These are phyloP conservation scores for Alternaria atra DNA, from an alignment of 2,329 filamentous ascomycete species.

Conservation along the genomic window DNA sequence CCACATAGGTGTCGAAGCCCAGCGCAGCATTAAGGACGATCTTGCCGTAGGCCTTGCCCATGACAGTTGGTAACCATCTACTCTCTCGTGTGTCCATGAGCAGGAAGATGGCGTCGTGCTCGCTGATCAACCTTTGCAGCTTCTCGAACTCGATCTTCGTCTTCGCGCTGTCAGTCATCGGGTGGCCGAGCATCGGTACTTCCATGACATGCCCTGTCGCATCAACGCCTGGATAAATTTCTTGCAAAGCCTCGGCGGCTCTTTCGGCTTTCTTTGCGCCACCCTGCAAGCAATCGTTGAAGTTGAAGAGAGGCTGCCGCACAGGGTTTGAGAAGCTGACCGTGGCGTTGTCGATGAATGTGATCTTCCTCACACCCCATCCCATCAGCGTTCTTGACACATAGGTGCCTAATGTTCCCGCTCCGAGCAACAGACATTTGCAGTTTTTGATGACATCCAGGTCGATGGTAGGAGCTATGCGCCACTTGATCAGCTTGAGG, in stretches of 20 bases:
- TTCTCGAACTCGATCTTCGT: slow-evolving; percentile 78
- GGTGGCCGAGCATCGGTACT: slow-evolving; percentile 95
- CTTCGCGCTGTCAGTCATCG: slow-evolving; percentile 76
- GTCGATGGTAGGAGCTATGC: slow-evolving; percentile 86
- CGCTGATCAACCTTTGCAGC: slow-evolving; percentile 76
- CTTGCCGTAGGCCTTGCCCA: slow-evolving; percentile 92
- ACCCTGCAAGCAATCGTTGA: slow-evolving; percentile 86
- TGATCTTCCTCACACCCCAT: slow-evolving; percentile 95
- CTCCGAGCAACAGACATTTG: slow-evolving; percentile 88
- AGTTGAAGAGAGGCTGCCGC: slow-evolving; percentile 89
- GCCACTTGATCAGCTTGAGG: slow-evolving; percentile 98
- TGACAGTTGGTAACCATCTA: slow-evolving; percentile 93
- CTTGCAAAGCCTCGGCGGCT: slow-evolving; percentile 79
- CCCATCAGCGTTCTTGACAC: slow-evolving; percentile 91
- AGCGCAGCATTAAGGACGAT: slow-evolving; percentile 97
- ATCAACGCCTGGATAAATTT: slow-evolving; percentile 92
- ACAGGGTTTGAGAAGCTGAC: slow-evolving; percentile 98
- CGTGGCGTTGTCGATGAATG: slow-evolving; percentile 90
- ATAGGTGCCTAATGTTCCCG: slow-evolving; percentile 92
- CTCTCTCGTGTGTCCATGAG: slow-evolving; percentile 96
- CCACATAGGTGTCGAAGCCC: slow-evolving; percentile 95
- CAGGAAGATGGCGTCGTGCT: slow-evolving; percentile 93
- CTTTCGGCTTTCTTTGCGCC: slow-evolving; percentile 83
- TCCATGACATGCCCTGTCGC: slow-evolving; percentile 80
- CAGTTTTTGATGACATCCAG: slow-evolving; percentile 89